These are phyloP conservation scores for Fusarium anguioides DNA, from an alignment of 2,329 filamentous ascomycete genomes.

Conservation along the genomic window DNA sequence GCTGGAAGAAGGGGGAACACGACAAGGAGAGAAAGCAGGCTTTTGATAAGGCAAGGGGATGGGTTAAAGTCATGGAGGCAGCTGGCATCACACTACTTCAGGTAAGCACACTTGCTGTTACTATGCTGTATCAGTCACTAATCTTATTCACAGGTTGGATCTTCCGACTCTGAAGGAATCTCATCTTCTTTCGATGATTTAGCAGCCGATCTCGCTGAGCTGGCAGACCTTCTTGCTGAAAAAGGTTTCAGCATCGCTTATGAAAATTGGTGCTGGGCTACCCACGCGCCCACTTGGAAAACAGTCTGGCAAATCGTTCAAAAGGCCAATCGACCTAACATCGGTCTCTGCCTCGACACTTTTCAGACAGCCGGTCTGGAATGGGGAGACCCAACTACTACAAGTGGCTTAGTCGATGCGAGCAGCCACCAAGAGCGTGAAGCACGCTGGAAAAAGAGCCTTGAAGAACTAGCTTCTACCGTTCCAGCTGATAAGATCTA, in stretches of 20 bases:
- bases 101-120: constrained; percentile 49
- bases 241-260: constrained; percentile 74
- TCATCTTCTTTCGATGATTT: constrained; percentile 61
- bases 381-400: constrained; percentile 76
- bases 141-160: constrained; percentile 59
- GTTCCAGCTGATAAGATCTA: constrained; percentile 78
- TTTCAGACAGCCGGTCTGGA: constrained; percentile 81
- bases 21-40: constrained; percentile 70
- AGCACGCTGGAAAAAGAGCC: constrained; percentile 62
- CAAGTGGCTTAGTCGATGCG: constrained; percentile 66
- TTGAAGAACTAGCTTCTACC: constrained; percentile 65
- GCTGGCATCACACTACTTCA: constrained; percentile 77
- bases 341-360: constrained; percentile 81
- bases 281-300: constrained; percentile 74
- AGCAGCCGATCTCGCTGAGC: constrained; percentile 69
- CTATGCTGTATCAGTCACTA: background rate
- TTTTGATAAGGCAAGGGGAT: constrained; percentile 71
- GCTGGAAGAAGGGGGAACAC: constrained; percentile 66
- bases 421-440: constrained; percentile 57
- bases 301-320: constrained; percentile 76
- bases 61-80: constrained; percentile 78
- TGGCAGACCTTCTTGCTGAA: constrained; percentile 70
- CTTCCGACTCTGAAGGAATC: constrained; percentile 72
- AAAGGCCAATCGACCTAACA: constrained; percentile 70
- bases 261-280: constrained; percentile 87